Conservation (phyloP, 2,329 filamentous ascomycete genomes). For the Penicillium sp. region DNA sequence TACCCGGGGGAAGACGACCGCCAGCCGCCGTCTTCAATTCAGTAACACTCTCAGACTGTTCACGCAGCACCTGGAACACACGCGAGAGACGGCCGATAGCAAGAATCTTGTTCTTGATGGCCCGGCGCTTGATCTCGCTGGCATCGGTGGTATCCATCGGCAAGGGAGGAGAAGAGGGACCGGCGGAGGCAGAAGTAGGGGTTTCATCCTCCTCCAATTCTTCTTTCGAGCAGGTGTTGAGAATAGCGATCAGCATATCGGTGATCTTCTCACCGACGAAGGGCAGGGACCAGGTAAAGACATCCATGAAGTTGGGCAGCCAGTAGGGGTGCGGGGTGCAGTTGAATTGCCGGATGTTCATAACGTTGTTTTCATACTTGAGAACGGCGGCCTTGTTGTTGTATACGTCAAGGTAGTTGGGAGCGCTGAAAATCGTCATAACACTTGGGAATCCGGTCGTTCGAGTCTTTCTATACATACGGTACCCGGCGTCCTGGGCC, state of each 20-base stretch:
- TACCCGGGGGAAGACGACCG: constrained; percentile 87
- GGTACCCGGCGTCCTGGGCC: constrained; percentile 95
- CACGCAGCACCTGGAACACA: constrained; percentile 96
- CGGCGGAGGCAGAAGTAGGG: constrained; percentile 67
- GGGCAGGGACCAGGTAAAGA: constrained; percentile 99
- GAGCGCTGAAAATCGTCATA: constrained; percentile 99
- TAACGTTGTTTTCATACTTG: constrained; percentile 99
- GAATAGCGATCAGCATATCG: constrained; percentile 97
- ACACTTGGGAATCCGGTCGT: constrained; percentile 98
- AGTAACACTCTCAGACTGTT: constrained; percentile 94
- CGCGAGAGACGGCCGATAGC: constrained; percentile 94
- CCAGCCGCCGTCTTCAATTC: constrained; percentile 97
- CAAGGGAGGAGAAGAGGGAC: constrained; percentile 71
- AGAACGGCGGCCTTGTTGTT: constrained; percentile 99
- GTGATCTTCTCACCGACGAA: constrained; percentile 99
- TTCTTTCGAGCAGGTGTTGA: constrained; percentile 99
- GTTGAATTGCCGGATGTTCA: constrained; percentile 99
- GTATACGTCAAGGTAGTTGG: constrained; percentile 98
- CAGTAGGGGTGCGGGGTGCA: constrained; percentile 99
- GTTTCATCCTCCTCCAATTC: constrained; percentile 90
- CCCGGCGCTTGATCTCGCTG: constrained; percentile 88
- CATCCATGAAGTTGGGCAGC: constrained; percentile 99
- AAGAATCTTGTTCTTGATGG: constrained; percentile 99
- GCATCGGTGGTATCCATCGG: constrained; percentile 70
- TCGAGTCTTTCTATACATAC: constrained; percentile 98